Conservation (phyloP, 1,139 yeast genomes). For the Suhomyces choctaworum region DNA sequence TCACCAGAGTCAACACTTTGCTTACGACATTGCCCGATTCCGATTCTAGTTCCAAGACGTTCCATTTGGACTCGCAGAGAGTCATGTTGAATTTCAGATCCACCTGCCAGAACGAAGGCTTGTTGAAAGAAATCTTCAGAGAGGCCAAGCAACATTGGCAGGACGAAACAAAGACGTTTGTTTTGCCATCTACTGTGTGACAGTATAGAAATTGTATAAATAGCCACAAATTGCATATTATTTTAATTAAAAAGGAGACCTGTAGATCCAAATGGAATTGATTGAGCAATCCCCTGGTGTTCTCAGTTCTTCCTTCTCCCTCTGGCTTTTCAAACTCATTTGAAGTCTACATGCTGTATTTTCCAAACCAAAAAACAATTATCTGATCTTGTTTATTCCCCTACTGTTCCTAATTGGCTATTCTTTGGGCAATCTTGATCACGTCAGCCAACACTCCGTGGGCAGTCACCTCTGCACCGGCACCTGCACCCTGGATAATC, state of each 20-base stretch:
- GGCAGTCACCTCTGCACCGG: constrained; percentile 98
- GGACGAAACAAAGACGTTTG: constrained; percentile 24
- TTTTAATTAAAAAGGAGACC: too few relatives aligned
- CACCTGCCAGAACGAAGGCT: constrained; percentile 54
- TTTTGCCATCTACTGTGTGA: constrained; percentile 9
- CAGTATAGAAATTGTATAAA: too few relatives aligned
- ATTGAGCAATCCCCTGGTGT: too few relatives aligned
- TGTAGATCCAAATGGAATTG: too few relatives aligned
- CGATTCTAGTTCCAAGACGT: constrained; percentile 29
- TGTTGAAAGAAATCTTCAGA: constrained; percentile 52
- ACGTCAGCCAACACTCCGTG: constrained; percentile 96
- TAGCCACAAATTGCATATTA: too few relatives aligned
- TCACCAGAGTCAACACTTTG: constrained; percentile 56
- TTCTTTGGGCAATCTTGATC: constrained; percentile 86
- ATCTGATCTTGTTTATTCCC: too few relatives aligned
- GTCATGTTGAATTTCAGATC: constrained; percentile 69
- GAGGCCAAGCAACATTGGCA: constrained; percentile 58
- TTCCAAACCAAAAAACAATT: too few relatives aligned
- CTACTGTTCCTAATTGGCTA: constrained; percentile 53
- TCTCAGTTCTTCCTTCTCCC: too few relatives aligned
- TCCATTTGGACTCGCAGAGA: constrained; percentile 61
- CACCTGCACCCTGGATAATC: constrained; percentile 98
- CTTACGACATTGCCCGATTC: constrained; percentile 27
- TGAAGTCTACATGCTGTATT: too few relatives aligned
- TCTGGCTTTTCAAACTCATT: too few relatives aligned